Evolutionary conservation across 805 yeast species (phyloP), one percentile per base, ranked within the genome.

Genomic region (Candida tallmaniae): DNA sequence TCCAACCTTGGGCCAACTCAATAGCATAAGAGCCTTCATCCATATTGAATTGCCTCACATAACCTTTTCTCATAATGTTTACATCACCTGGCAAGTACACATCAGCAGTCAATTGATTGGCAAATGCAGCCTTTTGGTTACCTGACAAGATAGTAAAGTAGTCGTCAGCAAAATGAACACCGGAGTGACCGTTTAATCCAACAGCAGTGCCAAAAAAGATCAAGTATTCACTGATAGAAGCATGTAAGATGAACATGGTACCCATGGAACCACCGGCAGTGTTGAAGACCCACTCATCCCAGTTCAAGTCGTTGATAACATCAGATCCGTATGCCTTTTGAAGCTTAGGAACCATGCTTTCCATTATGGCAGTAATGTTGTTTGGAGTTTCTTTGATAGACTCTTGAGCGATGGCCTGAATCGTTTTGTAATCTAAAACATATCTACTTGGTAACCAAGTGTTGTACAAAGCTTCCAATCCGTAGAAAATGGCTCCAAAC

Each of bases 241-340:
- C 97, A 59, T 93, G 98, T 46, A 90, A 69, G 41, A 93, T 86
- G 49, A 86, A 74, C 97, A 93, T 90, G 36, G 88, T 78, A 16
- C 94, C 93, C 98, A 93, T 93, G 34, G 98, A 97, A 47, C 96
- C 96, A 36, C 98, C 98, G 3, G 98, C 98, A 51, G 86, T 87
- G 73, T 93, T 93, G 75, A 80, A 90, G 33, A 93, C 83, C 97
- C 97, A 93, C 45, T 89, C 90, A 34, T 83, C 83, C 32, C 70
- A 67, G 55, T 80, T 76, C 46, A 82, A 70, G 44, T 78, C 78
- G 60, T 85, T 85, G 60, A 90, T 74, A 46, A 73, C 54, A 6
- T 76, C 78, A 9, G 95, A 95, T 9, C 47, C 47, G 56, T 93
- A 93, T 29, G 68, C 74, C 3, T 58, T 65, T 41, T 78, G 68